These are phyloP conservation scores for Amphirosellinia nigrospora DNA, from an alignment of 495 filamentous ascomycete species.

Conservation along the genomic window DNA sequence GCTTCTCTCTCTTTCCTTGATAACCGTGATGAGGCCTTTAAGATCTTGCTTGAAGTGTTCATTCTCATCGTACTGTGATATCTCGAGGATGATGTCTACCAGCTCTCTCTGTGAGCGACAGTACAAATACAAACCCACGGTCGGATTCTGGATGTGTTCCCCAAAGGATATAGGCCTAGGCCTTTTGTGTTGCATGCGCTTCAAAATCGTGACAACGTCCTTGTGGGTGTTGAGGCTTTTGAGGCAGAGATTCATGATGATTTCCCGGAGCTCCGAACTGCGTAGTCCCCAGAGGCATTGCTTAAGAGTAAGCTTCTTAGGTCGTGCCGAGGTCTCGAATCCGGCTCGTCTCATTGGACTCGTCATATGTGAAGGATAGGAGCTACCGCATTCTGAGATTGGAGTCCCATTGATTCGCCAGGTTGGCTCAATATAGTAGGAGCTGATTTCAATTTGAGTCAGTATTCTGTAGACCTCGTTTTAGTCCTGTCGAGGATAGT, in stretches of 20 bases:
- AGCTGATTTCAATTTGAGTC: not conserved
- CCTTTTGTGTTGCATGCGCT: conserved; percentile 19
- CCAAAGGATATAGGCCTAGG: conserved; percentile 7
- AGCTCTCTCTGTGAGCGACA: conserved; percentile 21
- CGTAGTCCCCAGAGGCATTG: conserved; percentile 7
- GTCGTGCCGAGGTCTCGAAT: not conserved
- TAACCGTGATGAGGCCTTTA: conserved; percentile 8
- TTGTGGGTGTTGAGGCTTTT: conserved; percentile 16
- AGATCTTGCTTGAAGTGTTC: conserved; percentile 18
- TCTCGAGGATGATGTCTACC: conserved; percentile 22
- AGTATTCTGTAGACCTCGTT: not conserved
- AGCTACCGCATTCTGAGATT: conserved; percentile 9
- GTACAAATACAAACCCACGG: conserved; percentile 21
- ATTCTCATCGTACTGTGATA: not conserved
- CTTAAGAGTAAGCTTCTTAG: not conserved
- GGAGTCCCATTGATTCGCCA: conserved; percentile 23
- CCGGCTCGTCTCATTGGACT: not conserved
- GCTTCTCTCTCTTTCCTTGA: conserved; percentile 13
- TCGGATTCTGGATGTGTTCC: conserved; percentile 8
- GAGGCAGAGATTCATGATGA: conserved; percentile 26
- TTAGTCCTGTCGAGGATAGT: no score
- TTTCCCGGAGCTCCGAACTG: conserved; percentile 24
- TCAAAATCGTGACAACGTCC: conserved; percentile 18
- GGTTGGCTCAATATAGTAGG: conserved; percentile 23
- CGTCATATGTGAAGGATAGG: not conserved